Base-by-base conservation (phyloP, 768 basidiomycete species). In the Daedalea quercina region DNA sequence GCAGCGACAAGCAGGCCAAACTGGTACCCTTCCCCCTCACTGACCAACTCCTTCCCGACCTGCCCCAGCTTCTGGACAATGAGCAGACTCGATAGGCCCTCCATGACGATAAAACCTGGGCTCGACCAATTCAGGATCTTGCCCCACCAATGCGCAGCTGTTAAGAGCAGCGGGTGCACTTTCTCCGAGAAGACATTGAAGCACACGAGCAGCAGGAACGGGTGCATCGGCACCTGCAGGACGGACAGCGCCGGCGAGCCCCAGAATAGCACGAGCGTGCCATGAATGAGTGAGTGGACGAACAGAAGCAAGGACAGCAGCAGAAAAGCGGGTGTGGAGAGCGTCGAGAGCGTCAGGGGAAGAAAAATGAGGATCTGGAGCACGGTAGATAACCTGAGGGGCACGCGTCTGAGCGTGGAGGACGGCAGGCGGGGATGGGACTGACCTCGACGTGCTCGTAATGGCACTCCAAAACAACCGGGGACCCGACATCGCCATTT, bases 171-270 rank as follows among this genome's bases (percentile, higher is more conserved):
- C 8, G 85, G 81, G 54, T 79, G 75, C 22, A 79, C 77, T 23
- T 81, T 71, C 20, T 83, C 76, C 1, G 88, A 80, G 68, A 90
- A 91, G 34, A 83, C 76, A 65, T 93, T 93, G 78, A 93, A 93
- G 65, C 81, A 88, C 53, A 92, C 80, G 46, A 93, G 83, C 41
- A 93, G 81, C 31, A 93, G 77, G 69, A 92, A 89, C 0, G 90
- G 84, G 66, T 92, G 90, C 74, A 90, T 83, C 9, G 90, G 90
- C 28, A 92, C 79, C 70, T 93, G 90, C 52, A 91, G 73, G 54
- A 93, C 76, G 13, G 87, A 82, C 47, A 92, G 75, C 13, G 80
- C 77, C 44, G 80, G 73, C 12, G 87, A 87, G 52, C 81, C 80
- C 80, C 82, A 87, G 53, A 89, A 59, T 40, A 87, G 75, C 54